Percentiles rank a stretch among this genome's conserved stretches.
Conservation (phyloP, 257 asterid genomes). For the Solanum arcanum region DNA sequence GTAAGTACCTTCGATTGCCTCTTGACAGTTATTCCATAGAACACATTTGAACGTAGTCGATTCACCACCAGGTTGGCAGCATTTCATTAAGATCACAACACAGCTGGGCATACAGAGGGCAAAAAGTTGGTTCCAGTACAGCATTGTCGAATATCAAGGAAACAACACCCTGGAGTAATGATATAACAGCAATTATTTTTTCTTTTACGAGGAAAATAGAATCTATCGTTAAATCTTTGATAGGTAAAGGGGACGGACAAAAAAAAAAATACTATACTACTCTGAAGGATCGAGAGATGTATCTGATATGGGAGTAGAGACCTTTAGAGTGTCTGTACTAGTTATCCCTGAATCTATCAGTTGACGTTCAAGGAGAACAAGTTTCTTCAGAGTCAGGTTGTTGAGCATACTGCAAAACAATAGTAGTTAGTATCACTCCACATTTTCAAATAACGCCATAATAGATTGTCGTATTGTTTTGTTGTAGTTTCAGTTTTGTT, state of each 20-base stretch:
- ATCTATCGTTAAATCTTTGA: too few species aligned
- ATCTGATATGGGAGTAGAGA: too few species aligned
- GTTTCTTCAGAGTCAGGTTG: constrained; percentile 85
- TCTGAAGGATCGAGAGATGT: too few species aligned
- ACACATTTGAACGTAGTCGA: constrained; percentile 70
- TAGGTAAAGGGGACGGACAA: too few species aligned
- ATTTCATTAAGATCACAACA: constrained; percentile 76
- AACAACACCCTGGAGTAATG: background rate
- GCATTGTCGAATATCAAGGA: constrained; percentile 90
- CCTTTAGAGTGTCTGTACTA: constrained; percentile 81
- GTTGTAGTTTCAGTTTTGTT: too few species aligned
- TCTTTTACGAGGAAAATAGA: too few species aligned
- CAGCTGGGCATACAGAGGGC: constrained; percentile 81
- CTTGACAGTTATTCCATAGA: constrained; percentile 75
- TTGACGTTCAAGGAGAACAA: constrained; percentile 79
- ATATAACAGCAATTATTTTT: background rate
- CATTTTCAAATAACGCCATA: too few species aligned
- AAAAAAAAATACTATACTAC: too few species aligned
- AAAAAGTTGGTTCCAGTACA: constrained; percentile 83
- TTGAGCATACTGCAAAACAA: constrained; percentile 60
- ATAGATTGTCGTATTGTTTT: too few species aligned
- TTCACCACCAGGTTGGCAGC: constrained; percentile 89
- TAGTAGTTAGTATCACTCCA: background rate
- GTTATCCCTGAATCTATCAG: constrained; percentile 84
- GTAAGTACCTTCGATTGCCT: constrained; percentile 78